Conservation (phyloP, 805 yeast genomes). For the Yarrowia osloensis region DNA sequence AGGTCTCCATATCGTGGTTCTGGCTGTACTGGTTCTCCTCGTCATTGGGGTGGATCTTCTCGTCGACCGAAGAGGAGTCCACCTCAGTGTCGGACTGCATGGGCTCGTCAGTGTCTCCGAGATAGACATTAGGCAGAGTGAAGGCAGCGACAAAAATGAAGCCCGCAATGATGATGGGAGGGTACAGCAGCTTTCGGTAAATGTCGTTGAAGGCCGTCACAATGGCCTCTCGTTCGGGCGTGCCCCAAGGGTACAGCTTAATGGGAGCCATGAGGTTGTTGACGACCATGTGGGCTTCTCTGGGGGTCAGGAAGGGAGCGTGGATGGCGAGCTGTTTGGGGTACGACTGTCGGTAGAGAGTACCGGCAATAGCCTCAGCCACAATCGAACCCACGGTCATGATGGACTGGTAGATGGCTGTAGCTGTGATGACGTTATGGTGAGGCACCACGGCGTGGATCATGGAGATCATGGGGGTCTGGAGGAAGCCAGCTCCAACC, state of each 20-base stretch:
- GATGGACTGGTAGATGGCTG: slow-evolving; percentile 57
- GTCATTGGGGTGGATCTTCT: neutral
- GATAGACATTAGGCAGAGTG: slow-evolving; percentile 9
- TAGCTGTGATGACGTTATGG: slow-evolving; percentile 63
- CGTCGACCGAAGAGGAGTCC: neutral
- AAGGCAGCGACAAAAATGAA: slow-evolving; percentile 14
- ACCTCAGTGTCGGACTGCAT: neutral
- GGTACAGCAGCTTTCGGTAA: slow-evolving; percentile 27
- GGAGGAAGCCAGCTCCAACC: slow-evolving; percentile 72
- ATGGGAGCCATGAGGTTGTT: slow-evolving; percentile 12
- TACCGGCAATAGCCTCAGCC: slow-evolving; percentile 66
- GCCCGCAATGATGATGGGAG: slow-evolving; percentile 29
- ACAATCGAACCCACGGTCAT: slow-evolving; percentile 65
- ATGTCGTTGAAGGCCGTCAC: slow-evolving; percentile 29
- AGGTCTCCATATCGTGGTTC: neutral
- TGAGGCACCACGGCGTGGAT: slow-evolving; percentile 61
- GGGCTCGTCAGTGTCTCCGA: slow-evolving; percentile 15
- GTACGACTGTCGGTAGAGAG: slow-evolving; percentile 66
- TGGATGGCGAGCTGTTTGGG: slow-evolving; percentile 43
- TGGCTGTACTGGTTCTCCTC: neutral
- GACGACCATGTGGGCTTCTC: neutral
- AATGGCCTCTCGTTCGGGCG: slow-evolving; percentile 31
- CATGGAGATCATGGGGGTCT: slow-evolving; percentile 62
- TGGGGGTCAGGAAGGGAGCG: neutral
- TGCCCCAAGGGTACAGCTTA: slow-evolving; percentile 11